Conservation (phyloP, 352 stramenopile species). For the Halophytophthora polymorphica region DNA sequence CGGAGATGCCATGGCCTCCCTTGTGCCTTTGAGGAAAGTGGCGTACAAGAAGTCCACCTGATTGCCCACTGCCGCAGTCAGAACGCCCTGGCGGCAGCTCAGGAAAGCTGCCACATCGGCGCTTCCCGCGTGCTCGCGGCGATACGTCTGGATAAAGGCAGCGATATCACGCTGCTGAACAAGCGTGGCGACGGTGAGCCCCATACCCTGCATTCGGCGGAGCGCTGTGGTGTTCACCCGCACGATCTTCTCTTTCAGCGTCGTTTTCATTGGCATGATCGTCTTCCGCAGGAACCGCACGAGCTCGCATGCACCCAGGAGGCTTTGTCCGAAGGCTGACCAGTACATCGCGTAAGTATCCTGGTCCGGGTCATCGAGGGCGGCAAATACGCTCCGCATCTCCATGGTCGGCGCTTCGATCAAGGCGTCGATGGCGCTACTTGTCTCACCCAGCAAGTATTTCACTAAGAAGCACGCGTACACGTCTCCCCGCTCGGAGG, state of each 20-base stretch:
- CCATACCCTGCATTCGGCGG: slow-evolving; percentile 48
- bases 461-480: slow-evolving; percentile 79
- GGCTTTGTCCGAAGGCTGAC: slow-evolving; percentile 64
- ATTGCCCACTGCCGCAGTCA: slow-evolving; percentile 32
- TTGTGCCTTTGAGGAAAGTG: slow-evolving; percentile 37
- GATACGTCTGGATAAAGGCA: slow-evolving; percentile 46
- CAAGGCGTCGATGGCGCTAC: slow-evolving; percentile 43
- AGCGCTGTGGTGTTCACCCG: slow-evolving; percentile 49
- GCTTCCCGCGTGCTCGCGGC: slow-evolving; percentile 21
- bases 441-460: slow-evolving; percentile 52
- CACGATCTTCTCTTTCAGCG: slow-evolving; percentile 52
- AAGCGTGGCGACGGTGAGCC: slow-evolving; percentile 45
- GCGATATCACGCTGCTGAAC: slow-evolving; percentile 61
- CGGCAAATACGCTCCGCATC: slow-evolving; percentile 61
- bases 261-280: slow-evolving; percentile 44
- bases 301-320: slow-evolving; percentile 65
- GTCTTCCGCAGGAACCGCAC: slow-evolving; percentile 57
- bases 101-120: slow-evolving; percentile 40
- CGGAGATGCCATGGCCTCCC: slow-evolving; percentile 25
- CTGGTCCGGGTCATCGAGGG: slow-evolving; percentile 3
- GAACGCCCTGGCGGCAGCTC: slow-evolving; percentile 29
- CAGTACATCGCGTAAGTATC: slow-evolving; percentile 53
- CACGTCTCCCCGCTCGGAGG: slow-evolving; percentile 50
- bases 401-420: slow-evolving; percentile 41
- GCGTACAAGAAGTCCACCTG: slow-evolving; percentile 51